A percentile compares a stretch with the other conserved stretches of the same genome.
Evolutionary conservation across 495 filamentous ascomycete species (phyloP).

Genomic region (Chaetomium cochliodes): DNA sequence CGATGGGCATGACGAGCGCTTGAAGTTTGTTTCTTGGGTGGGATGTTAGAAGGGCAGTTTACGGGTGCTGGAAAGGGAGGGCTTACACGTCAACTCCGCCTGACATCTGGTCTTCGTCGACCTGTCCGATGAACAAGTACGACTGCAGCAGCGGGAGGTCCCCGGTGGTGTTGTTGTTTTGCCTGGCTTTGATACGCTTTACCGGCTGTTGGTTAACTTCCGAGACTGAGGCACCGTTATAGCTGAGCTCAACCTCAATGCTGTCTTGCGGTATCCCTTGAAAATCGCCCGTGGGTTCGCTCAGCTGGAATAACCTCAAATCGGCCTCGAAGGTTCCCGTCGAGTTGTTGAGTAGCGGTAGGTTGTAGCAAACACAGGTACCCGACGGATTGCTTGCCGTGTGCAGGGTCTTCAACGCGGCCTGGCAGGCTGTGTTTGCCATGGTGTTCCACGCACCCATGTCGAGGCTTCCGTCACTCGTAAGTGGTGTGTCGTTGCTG

Average conservation of each 20-base stretch:
- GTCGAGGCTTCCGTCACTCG: conserved; percentile 39
- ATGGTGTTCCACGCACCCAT: conserved; percentile 53
- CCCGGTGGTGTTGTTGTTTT: background rate
- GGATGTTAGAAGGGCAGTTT: conserved; percentile 24
- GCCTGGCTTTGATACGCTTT: conserved; percentile 19
- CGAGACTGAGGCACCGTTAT: conserved; percentile 59
- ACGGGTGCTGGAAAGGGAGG: background rate
- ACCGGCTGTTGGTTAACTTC: conserved; percentile 32
- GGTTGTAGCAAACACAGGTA: conserved; percentile 75
- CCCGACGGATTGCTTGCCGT: conserved; percentile 64
- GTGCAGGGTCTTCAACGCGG: conserved; percentile 46
- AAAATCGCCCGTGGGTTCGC: conserved; percentile 57
- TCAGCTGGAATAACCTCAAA: conserved; percentile 64
- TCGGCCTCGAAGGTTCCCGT: conserved; percentile 71
- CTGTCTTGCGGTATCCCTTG: conserved; percentile 52
- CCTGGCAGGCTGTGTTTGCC: conserved; percentile 53
- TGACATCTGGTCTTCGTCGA: conserved; percentile 47
- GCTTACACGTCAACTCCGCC: conserved; percentile 44
- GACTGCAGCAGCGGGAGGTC: conserved; percentile 45
- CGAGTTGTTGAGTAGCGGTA: conserved; percentile 59
- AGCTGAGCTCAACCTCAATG: conserved; percentile 58
- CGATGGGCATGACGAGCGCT: conserved; percentile 59
- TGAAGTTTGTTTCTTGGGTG: conserved; percentile 51
- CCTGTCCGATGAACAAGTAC: conserved; percentile 55
- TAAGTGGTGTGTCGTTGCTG: conserved; percentile 27